Evolutionary conservation across 805 yeast genomes (phyloP).

Genomic region (Huiozyma naganishii): DNA sequence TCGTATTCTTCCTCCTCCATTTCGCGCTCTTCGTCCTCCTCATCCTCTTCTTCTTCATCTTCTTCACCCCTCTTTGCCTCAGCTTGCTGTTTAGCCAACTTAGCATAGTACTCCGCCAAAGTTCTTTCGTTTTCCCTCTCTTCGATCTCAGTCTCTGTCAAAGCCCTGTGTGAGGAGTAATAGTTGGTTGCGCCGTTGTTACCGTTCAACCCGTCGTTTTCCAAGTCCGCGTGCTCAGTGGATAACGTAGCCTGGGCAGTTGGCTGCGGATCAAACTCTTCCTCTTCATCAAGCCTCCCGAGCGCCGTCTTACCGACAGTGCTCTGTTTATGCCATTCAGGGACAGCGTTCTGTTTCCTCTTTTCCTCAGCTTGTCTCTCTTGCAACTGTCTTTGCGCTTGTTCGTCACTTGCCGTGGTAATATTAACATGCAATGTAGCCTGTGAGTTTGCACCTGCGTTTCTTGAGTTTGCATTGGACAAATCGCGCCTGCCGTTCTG

Average conservation of each 20-base stretch:
- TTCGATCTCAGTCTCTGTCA: slow-evolving; percentile 33
- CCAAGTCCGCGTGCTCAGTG: slow-evolving; percentile 7
- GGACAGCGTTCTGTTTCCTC: slow-evolving; percentile 86
- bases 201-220: slow-evolving; percentile 3
- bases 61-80: slow-evolving; percentile 39
- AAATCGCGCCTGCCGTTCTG: slow-evolving; percentile 12
- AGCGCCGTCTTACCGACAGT: slow-evolving; percentile 67
- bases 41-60: slow-evolving; percentile 37
- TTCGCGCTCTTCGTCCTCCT: slow-evolving; percentile 29
- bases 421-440: slow-evolving; percentile 87
- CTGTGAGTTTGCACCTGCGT: slow-evolving; percentile 54
- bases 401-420: slow-evolving; percentile 76
- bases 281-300: slow-evolving; percentile 46
- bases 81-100: slow-evolving; percentile 59
- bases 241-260: slow-evolving; percentile 16
- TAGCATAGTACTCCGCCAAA: slow-evolving; percentile 63
- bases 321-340: slow-evolving; percentile 89
- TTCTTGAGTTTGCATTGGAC: slow-evolving; percentile 33
- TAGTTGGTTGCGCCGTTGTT: slow-evolving; percentile 8
- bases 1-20: not conserved
- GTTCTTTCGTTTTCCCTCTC: slow-evolving; percentile 66
- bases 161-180: slow-evolving; percentile 11
- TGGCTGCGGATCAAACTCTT: slow-evolving; percentile 27
- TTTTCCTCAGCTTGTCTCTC: slow-evolving; percentile 58
- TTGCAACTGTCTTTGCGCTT: slow-evolving; percentile 51